Conservation (phyloP, 805 yeast species). For the Lipomyces spencermartinsiae region DNA sequence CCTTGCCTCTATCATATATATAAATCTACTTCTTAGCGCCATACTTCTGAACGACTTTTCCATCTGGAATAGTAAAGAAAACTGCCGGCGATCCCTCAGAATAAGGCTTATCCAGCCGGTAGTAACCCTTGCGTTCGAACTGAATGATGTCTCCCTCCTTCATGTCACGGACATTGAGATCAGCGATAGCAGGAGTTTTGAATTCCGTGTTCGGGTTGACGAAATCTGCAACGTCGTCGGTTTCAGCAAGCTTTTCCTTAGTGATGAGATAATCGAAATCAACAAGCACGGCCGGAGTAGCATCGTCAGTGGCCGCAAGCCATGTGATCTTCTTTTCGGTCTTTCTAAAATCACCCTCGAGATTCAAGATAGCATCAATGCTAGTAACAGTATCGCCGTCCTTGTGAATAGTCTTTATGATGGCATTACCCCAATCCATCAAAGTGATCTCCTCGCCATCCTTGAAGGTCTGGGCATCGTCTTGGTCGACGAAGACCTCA, state of each 20-base stretch:
- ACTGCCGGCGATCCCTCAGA: constrained; percentile 68
- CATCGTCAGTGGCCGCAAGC: constrained; percentile 83
- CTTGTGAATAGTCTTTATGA: constrained; percentile 71
- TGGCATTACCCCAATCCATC: constrained; percentile 99
- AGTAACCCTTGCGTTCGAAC: constrained; percentile 97
- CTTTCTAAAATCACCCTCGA: constrained; percentile 97
- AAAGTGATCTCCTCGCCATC: constrained; percentile 94
- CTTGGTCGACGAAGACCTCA: constrained; percentile 80
- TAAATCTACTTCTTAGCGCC: constrained; percentile 63
- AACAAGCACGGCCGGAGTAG: constrained; percentile 74
- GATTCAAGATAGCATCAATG: constrained; percentile 77
- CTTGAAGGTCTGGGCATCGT: constrained; percentile 73
- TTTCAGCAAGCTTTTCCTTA: constrained; percentile 94
- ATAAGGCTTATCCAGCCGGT: constrained; percentile 68
- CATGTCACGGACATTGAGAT: constrained; percentile 74
- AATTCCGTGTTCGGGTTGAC: constrained; percentile 87
- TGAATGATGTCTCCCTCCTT: constrained; percentile 88
- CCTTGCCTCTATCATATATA: neutral
- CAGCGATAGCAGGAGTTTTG: constrained; percentile 78
- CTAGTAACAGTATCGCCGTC: constrained; percentile 63
- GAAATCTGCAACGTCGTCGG: constrained; percentile 90
- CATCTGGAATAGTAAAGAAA: constrained; percentile 95
- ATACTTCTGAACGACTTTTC: constrained; percentile 78
- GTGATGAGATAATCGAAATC: constrained; percentile 95
- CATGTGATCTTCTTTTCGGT: constrained; percentile 94